Conservation (phyloP, 257 asterid genomes). For the Haberlea rhodopensis region DNA sequence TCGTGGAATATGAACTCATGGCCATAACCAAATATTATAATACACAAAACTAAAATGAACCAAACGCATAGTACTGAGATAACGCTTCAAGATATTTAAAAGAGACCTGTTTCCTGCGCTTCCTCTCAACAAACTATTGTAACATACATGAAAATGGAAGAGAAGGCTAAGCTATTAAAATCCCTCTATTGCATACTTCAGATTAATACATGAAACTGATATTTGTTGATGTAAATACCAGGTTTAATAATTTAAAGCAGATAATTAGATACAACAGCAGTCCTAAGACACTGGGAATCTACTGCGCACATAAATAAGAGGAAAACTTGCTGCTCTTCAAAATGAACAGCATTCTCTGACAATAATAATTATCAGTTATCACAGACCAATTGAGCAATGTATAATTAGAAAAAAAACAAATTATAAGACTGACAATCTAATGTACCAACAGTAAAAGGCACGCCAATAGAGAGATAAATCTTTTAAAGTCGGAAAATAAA, state of each 20-base stretch:
- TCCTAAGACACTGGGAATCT: neutral
- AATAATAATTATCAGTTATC: neutral
- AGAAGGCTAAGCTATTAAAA: neutral
- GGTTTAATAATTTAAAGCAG: neutral
- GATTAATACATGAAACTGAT: neutral
- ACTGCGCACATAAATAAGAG: neutral
- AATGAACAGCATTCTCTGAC: neutral
- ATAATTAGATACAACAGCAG: neutral
- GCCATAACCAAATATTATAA: neutral
- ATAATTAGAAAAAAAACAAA: neutral
- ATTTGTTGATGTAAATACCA: neutral
- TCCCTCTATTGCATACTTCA: neutral
- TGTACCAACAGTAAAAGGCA: neutral
- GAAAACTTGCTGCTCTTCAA: neutral
- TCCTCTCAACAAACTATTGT: neutral
- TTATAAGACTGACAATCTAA: neutral
- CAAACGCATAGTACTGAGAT: neutral
- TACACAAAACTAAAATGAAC: neutral
- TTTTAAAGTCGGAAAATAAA: conserved; percentile 3
- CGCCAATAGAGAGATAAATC: neutral
- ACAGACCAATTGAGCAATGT: neutral
- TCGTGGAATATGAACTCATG: neutral
- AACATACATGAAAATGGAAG: neutral
- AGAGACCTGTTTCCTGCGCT: neutral
- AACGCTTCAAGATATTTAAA: neutral